Base-by-base conservation (phyloP, 2,329 filamentous ascomycete species). In the Clarireedia hainanense region DNA sequence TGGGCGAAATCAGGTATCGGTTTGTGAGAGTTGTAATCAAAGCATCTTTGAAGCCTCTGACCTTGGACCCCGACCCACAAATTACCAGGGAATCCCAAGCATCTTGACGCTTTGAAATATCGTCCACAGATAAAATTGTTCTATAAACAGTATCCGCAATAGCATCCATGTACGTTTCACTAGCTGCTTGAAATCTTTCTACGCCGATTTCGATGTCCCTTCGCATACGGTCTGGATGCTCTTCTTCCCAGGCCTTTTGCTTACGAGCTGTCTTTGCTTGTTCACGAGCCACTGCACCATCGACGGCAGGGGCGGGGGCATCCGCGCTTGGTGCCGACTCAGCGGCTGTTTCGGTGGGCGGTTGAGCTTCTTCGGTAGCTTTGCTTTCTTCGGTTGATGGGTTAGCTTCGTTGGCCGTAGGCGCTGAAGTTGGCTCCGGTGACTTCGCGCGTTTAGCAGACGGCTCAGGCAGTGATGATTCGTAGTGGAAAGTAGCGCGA, bases 31-130 rank as follows among this genome's bases (percentile, higher is more conserved):
- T 91, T 64, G 87, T 80, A 39, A 97, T 71, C 48, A 99, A 84
- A 63, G 92, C 89, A 65, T 96, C 91, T 63, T 88, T 91, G 70
- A 99, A 92, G 5, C 94, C 91, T 75, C 76, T 76, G 48, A 83
- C 76, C 47, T 79, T 79, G 39, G 76, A 84, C 56, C 94, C 94
- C 67, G 95, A 96, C 63, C 94, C 94, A 52, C 96, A 88, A 55
- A 99, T 87, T 63, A 96, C 86, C 52, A 99, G 73, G 58, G 87
- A 89, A 65, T 97, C 92, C 94, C 94, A 99, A 61, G 95, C 86
- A 37, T 88, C 80, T 37, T 88, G 85, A 46, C 94, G 84, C 76
- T 91, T 91, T 65, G 88, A 86, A 62, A 90, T 83, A 60, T 96
- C 91, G 47, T 89, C 85, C 24, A 96, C 89, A 37, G 84, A 83